Conservation (phyloP, 1,139 yeast species). For the Zygosaccharomyces sapae region DNA sequence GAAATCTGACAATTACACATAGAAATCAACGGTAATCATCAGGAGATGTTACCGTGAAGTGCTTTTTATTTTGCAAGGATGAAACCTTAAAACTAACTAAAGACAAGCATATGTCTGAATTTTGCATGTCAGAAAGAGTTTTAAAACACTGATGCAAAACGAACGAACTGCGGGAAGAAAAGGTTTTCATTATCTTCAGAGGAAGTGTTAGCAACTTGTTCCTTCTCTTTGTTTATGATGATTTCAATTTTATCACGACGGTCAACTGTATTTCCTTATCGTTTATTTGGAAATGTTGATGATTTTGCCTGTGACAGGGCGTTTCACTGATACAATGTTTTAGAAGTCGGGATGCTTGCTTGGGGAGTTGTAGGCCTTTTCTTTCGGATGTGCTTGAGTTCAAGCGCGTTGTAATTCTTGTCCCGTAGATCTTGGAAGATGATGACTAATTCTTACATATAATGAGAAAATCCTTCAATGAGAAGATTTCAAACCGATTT, state of each 20-base stretch:
- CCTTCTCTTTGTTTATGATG: slow-evolving; percentile 66
- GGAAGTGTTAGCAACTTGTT: slow-evolving; percentile 18
- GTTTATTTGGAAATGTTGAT: slow-evolving; percentile 79
- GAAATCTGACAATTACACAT: slow-evolving; percentile 40
- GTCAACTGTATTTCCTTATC: slow-evolving; percentile 90
- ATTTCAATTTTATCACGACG: slow-evolving; percentile 97
- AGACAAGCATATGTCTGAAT: slow-evolving; percentile 99
- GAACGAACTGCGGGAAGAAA: slow-evolving; percentile 8
- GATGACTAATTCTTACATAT: slow-evolving; percentile 32
- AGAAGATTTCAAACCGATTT: slow-evolving; percentile 49
- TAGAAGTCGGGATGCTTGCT: slow-evolving; percentile 3
- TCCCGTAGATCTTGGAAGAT: slow-evolving; percentile 8
- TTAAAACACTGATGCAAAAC: slow-evolving; percentile 30
- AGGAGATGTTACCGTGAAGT: slow-evolving; percentile 21
- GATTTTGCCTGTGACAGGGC: slow-evolving; percentile 99
- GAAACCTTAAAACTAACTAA: slow-evolving; percentile 44
- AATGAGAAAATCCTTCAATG: slow-evolving; percentile 29
- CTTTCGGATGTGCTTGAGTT: slow-evolving; percentile 30
- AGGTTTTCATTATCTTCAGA: slow-evolving; percentile 26
- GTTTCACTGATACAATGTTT: slow-evolving; percentile 62
- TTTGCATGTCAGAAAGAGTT: slow-evolving; percentile 28
- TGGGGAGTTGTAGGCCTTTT: slow-evolving; percentile 8
- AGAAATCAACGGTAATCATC: slow-evolving; percentile 24
- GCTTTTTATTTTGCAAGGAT: slow-evolving; percentile 48
- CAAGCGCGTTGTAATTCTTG: slow-evolving; percentile 20